Evolutionary conservation across 108 stramenopile species (phyloP).

Genomic region (Conticribra guillardii): DNA sequence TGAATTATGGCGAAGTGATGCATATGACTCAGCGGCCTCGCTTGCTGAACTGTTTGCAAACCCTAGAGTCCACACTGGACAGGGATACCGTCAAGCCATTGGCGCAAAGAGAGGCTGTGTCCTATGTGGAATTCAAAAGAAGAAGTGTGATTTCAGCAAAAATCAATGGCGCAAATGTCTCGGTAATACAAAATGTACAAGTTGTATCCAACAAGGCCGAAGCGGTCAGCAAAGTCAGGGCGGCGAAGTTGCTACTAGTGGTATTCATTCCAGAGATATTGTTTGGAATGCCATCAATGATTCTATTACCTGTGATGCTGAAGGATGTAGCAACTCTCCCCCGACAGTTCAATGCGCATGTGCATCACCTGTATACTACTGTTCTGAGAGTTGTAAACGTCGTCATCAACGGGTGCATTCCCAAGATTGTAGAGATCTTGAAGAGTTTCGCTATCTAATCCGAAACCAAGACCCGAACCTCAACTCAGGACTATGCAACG

Average conservation of each 20-base stretch:
- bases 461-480: not conserved
- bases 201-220: too few relatives aligned
- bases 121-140: too few relatives aligned
- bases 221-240: too few relatives aligned
- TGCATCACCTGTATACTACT: conserved; percentile 12
- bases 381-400: conserved; percentile 10
- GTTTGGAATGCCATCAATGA: conserved; percentile 8
- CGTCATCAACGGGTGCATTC: conserved; percentile 5
- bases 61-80: too few relatives aligned
- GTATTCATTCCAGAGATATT: not conserved
- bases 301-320: conserved; percentile 18
- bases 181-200: too few relatives aligned
- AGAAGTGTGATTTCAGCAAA: too few relatives aligned
- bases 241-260: not conserved
- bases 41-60: too few relatives aligned
- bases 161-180: too few relatives aligned
- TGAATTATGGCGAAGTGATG: too few relatives aligned
- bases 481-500: conserved; percentile 29
- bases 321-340: conserved; percentile 7
- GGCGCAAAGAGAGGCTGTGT: too few relatives aligned
- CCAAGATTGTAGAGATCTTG: conserved; percentile 12
- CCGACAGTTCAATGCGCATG: conserved; percentile 10
- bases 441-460: not conserved
- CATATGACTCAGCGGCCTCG: too few relatives aligned
- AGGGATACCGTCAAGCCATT: too few relatives aligned